phyloP scores from a whole-genome alignment of 768 basidiomycete species.

The Rhizopogon roseolus region DNA sequence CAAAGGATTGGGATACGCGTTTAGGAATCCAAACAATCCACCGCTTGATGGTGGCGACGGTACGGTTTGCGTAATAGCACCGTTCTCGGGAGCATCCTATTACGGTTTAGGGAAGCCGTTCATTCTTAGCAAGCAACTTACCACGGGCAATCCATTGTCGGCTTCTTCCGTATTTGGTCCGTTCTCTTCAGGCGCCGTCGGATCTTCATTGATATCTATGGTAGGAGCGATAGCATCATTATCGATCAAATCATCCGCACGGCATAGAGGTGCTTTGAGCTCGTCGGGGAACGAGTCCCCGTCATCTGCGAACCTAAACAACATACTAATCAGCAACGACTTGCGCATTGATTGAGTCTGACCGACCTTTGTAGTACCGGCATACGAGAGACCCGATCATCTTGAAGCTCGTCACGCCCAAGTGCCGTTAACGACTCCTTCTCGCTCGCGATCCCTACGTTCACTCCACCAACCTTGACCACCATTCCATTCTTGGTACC shows the following conservation, averaged over 20 bases:
- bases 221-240: constrained; percentile 18
- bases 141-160: constrained; percentile 16
- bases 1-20: constrained; percentile 55
- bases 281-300: constrained; percentile 56
- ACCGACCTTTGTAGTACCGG: constrained; percentile 54
- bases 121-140: constrained; percentile 10
- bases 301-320: constrained; percentile 47
- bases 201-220: constrained; percentile 10
- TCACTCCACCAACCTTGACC: constrained; percentile 32
- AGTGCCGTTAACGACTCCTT: constrained; percentile 71
- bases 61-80: constrained; percentile 13
- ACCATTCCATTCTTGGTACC: constrained; percentile 8
- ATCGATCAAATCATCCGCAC: constrained; percentile 57
- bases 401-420: constrained; percentile 73
- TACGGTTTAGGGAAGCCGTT: background rate
- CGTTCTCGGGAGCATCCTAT: constrained; percentile 24
- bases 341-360: background rate
- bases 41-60: constrained; percentile 20
- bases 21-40: constrained; percentile 57
- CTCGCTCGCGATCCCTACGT: constrained; percentile 53
- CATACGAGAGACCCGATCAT: constrained; percentile 65
- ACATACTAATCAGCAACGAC: constrained; percentile 5
- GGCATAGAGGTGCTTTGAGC: constrained; percentile 53
- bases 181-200: constrained; percentile 13
- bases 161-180: constrained; percentile 12